Base-by-base conservation (phyloP, 2,329 filamentous ascomycete species). In the Aspergillus costaricaensis region DNA sequence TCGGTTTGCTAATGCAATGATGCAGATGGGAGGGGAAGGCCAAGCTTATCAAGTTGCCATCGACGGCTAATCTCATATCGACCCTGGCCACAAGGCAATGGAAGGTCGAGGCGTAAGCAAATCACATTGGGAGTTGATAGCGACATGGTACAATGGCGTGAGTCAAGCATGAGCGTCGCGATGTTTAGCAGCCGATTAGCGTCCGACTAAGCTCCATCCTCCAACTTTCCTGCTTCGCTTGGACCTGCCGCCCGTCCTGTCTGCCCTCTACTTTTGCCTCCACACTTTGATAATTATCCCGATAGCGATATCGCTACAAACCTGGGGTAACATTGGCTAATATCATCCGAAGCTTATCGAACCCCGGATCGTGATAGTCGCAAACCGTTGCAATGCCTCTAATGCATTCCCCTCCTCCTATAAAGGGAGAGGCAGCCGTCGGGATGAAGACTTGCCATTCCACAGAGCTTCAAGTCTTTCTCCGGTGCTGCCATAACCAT, bases 31-130 rank as follows among this genome's bases (percentile, higher is more conserved):
- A 21, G 41, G 47, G 47, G 47, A 17, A 30, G n/a, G 25, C 7
- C 47, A 50, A 14, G 47, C 47, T 50, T 50, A 50, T 50, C 47
- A 50, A 50, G 23, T 50, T 32, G 15, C 25, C 47, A 32, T 50
- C 23, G 5, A 17, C 23, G 47, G 47, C 25, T 50, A 50, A 50
- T 50, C 25, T 50, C 47, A 50, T 50, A 30, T 50, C 27, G 12
- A 50, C 47, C 25, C 8, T n/a, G 47, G 47, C 41, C 41, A 27
- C 41, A 27, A 21, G 25, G 47, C 47, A 25, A 15, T 50, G 47
- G 47, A 50, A 30, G 47, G n/a, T 50, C 47, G 25, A 50, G 25
- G 25, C 47, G 25, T 17, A 30, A 27, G 47, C 47, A 50, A 32
- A 50, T 50, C 47, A 50, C 47, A 17, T 27, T 9, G 4, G 9